phyloP scores from a whole-genome alignment of 2,329 filamentous ascomycete species.

The Capronia epimyces region DNA sequence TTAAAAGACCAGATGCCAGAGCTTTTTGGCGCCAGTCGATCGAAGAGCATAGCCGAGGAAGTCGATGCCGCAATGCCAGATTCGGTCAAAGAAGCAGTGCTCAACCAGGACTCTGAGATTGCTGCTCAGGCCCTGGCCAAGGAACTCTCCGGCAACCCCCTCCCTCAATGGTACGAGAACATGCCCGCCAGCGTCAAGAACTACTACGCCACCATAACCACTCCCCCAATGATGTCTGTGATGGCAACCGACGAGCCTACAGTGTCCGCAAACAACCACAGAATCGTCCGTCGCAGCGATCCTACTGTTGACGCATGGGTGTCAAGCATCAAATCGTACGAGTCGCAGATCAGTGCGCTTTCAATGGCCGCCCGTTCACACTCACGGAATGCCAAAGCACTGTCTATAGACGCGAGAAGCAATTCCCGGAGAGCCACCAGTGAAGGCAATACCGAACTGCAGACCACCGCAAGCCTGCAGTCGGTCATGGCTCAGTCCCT shows the following conservation, averaged over 20 bases:
- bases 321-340: conserved; percentile 5
- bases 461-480: conserved; percentile 2
- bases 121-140: conserved; percentile 9
- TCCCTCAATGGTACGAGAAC: conserved; percentile 9
- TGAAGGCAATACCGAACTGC: neutral
- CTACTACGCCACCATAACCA: conserved; percentile 15
- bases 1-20: neutral
- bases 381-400: conserved; percentile 4
- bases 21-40: neutral
- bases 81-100: conserved; percentile 7
- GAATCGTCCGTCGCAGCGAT: neutral
- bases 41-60: conserved; percentile 1
- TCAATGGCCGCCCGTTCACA: neutral
- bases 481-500: conserved; percentile 1
- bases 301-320: conserved; percentile 7
- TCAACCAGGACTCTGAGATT: conserved; percentile 7
- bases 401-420: conserved; percentile 4
- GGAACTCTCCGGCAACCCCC: conserved; percentile 8
- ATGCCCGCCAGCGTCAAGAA: conserved; percentile 11
- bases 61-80: conserved; percentile 8
- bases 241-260: neutral
- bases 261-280: neutral
- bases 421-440: conserved; percentile 6
- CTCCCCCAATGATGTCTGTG: conserved; percentile 5
- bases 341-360: conserved; percentile 1